Percentiles rank a stretch among this genome's conserved stretches.
Conservation (phyloP, 176 grass and related monocot species). For the Themeda triandra region DNA sequence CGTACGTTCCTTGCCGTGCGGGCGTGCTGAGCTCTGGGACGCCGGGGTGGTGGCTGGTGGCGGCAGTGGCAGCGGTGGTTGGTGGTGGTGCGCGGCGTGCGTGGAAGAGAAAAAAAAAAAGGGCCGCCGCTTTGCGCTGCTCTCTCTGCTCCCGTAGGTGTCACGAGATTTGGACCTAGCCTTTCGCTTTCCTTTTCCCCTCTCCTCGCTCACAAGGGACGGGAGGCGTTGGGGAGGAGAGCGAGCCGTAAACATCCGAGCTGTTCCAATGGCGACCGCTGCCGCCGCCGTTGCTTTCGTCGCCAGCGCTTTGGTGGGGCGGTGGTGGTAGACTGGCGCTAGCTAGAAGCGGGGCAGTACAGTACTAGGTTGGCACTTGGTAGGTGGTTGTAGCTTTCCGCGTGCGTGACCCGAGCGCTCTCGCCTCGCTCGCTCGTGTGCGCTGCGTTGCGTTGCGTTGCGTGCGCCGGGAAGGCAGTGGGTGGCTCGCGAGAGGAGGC, state of each 20-base stretch:
- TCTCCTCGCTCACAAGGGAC: too few relatives aligned
- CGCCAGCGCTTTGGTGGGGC: neutral
- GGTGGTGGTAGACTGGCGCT: neutral
- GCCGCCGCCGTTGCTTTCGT: neutral
- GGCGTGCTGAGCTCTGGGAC: neutral
- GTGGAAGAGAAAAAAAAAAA: neutral
- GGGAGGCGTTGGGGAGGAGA: too few relatives aligned
- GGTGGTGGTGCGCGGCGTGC: conserved; percentile 8
- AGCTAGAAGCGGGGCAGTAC: neutral
- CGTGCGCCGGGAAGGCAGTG: conserved; percentile 25
- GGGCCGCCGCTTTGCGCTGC: conserved; percentile 22
- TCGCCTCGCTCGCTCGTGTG: neutral
- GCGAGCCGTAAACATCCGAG: conserved; percentile 7
- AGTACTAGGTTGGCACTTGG: conserved; percentile 7
- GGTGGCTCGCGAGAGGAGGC: neutral
- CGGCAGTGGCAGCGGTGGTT: neutral
- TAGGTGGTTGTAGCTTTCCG: conserved; percentile 3
- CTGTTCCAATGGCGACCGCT: conserved; percentile 36
- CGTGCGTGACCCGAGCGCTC: neutral
- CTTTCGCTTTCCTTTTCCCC: neutral
- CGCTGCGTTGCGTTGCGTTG: too few relatives aligned
- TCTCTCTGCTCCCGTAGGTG: conserved; percentile 5
- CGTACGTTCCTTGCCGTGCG: conserved; percentile 17
- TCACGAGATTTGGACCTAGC: conserved; percentile 12
- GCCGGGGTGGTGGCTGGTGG: conserved; percentile 2